Percentiles rank a stretch among this genome's conserved stretches.
phyloP scores from a whole-genome alignment of 2,329 filamentous ascomycete species.

The Helicocarpus griseus region DNA sequence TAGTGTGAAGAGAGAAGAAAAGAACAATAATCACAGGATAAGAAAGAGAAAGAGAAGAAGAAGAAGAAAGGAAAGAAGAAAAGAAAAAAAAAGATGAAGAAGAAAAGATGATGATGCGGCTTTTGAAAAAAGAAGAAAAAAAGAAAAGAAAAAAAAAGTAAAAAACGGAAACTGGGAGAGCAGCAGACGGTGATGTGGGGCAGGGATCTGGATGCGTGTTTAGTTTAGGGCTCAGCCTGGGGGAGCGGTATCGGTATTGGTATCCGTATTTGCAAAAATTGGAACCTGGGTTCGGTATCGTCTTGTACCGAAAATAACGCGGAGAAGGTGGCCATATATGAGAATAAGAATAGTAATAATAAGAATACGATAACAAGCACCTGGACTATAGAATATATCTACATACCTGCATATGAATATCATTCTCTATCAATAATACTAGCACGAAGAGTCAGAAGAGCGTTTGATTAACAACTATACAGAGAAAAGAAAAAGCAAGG shows the following conservation, averaged over 20 bases:
- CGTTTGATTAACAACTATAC: too few relatives aligned
- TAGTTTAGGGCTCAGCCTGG: not conserved
- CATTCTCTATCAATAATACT: too few relatives aligned
- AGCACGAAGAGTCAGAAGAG: too few relatives aligned
- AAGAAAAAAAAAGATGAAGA: not conserved
- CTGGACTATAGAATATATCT: too few relatives aligned
- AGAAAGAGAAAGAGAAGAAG: constrained; percentile 21
- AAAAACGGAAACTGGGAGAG: not conserved
- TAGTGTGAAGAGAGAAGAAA: not conserved
- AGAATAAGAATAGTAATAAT: not conserved
- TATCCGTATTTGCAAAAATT: too few relatives aligned
- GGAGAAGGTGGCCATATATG: not conserved
- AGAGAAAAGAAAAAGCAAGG: too few relatives aligned
- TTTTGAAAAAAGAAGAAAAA: not conserved
- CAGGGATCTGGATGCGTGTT: constrained; percentile 1
- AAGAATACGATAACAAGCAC: too few relatives aligned
- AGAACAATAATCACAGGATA: constrained; percentile 12
- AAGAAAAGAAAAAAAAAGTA: not conserved
- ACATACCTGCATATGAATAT: too few relatives aligned
- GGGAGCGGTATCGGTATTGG: too few relatives aligned
- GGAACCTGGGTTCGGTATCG: too few relatives aligned
- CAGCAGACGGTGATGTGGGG: not conserved
- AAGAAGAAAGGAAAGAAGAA: constrained; percentile 13
- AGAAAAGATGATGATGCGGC: not conserved
- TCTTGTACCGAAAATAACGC: too few relatives aligned